Conservation (phyloP, 257 asterid species). For the Solanum raphanifolium region DNA sequence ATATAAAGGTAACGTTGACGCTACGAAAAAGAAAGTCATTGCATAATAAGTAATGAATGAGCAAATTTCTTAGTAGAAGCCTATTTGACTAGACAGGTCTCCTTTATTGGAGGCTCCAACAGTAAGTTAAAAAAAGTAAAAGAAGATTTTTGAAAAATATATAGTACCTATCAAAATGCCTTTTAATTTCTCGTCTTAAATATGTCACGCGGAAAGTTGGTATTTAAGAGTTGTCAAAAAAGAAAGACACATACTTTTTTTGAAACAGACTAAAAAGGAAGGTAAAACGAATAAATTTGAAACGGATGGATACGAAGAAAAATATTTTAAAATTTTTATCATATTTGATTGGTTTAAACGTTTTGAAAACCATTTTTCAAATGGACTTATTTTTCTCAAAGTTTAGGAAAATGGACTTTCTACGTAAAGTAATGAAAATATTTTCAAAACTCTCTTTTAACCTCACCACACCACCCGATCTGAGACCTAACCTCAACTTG, state of each 20-base stretch:
- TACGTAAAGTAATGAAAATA: too few relatives aligned
- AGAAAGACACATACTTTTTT: fast-evolving
- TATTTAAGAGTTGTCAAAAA: neutral
- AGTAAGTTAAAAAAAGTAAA: neutral
- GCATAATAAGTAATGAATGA: too few relatives aligned
- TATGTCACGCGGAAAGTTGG: fast-evolving
- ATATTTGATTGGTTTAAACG: neutral
- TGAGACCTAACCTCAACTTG: neutral
- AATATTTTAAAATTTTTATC: too few relatives aligned
- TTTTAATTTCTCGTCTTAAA: too few relatives aligned
- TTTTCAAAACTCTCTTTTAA: neutral
- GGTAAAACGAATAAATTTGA: neutral
- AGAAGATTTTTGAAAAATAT: neutral
- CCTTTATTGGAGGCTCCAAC: too few relatives aligned
- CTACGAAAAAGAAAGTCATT: too few relatives aligned
- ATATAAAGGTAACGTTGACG: too few relatives aligned
- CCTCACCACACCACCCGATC: neutral
- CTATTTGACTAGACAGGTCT: too few relatives aligned
- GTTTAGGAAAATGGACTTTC: neutral
- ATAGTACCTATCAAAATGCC: neutral
- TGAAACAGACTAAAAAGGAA: neutral
- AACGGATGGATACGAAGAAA: neutral
- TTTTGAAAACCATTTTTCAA: too few relatives aligned
- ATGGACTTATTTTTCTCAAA: neutral
- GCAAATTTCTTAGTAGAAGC: too few relatives aligned